Percentiles rank a stretch among this genome's conserved stretches.
Evolutionary conservation across 2,329 filamentous ascomycete genomes (phyloP).

Genomic region (Trichoderma gracile): DNA sequence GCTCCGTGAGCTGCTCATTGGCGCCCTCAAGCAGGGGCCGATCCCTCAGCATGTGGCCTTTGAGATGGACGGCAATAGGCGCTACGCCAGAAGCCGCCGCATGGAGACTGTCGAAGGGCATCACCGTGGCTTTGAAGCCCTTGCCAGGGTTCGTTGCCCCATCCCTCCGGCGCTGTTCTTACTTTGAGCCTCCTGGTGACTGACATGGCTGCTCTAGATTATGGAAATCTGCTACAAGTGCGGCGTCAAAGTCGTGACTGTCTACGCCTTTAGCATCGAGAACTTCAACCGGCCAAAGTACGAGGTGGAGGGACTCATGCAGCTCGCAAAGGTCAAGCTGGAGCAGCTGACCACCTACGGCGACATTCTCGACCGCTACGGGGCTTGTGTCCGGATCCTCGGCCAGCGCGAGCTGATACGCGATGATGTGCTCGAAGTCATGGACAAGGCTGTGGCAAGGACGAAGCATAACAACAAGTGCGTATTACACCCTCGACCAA

Average conservation of each 20-base stretch:
- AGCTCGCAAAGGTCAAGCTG: slow-evolving; percentile 94
- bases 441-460: slow-evolving; percentile 81
- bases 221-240: slow-evolving; percentile 98
- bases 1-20: slow-evolving; percentile 81
- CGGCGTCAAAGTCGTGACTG: slow-evolving; percentile 93
- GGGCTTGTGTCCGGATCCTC: slow-evolving; percentile 80
- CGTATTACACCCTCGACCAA: slow-evolving; percentile 29
- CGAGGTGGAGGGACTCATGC: slow-evolving; percentile 96
- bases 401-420: slow-evolving; percentile 83
- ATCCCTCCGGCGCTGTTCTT: background rate
- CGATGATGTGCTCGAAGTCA: slow-evolving; percentile 82
- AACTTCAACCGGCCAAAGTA: slow-evolving; percentile 98
- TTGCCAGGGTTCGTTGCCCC: slow-evolving; percentile 72
- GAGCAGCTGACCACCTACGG: slow-evolving; percentile 90
- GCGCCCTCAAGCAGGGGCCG: slow-evolving; percentile 83
- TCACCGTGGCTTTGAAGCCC: slow-evolving; percentile 90
- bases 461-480: slow-evolving; percentile 85
- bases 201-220: slow-evolving; percentile 55
- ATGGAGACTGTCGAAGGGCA: slow-evolving; percentile 98
- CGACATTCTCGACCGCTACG: slow-evolving; percentile 88
- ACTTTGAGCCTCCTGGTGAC: slow-evolving; percentile 1
- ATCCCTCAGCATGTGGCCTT: slow-evolving; percentile 97
- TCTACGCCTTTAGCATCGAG: slow-evolving; percentile 98
- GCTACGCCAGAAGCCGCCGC: slow-evolving; percentile 84
- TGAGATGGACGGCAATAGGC: slow-evolving; percentile 97